Conservation (phyloP, 768 basidiomycete genomes). For the Lactarius deliciosus region DNA sequence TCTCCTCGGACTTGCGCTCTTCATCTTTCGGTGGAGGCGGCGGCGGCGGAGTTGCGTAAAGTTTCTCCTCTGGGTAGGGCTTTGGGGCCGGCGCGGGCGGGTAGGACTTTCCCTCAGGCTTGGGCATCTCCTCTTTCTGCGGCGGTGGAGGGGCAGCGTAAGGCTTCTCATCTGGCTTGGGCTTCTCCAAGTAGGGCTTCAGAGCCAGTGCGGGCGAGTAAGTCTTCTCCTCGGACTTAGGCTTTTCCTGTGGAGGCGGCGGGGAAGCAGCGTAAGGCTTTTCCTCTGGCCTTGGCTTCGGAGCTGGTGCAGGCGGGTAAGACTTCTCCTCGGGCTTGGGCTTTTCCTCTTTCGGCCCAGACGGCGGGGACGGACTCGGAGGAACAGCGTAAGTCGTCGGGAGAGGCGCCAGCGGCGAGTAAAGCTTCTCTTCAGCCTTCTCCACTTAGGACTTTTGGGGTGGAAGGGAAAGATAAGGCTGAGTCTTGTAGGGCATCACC, state of each 20-base stretch:
- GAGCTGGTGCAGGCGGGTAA: not conserved
- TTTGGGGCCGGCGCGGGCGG: not conserved
- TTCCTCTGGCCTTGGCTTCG: not conserved
- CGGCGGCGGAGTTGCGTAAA: not conserved
- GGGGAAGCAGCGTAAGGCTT: too few species aligned
- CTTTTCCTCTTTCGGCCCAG: not conserved
- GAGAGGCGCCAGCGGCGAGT: not conserved
- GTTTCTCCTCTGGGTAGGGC: not conserved
- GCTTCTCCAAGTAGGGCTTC: not conserved
- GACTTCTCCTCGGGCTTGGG: constrained; percentile 9
- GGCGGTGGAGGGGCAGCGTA: not conserved
- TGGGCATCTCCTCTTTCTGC: constrained; percentile 3
- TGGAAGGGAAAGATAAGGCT: not conserved
- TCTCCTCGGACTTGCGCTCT: constrained; percentile 6
- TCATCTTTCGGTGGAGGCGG: constrained; percentile 1
- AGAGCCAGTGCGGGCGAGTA: not conserved
- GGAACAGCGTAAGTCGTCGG: not conserved
- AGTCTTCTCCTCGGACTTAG: not conserved
- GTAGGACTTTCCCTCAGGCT: not conserved
- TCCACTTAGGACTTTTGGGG: not conserved
- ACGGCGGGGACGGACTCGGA: not conserved
- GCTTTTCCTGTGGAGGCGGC: too few species aligned
- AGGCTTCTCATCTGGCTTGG: too few species aligned
- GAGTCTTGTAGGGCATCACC: not conserved
- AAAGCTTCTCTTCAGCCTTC: not conserved